Percentiles rank a stretch among this genome's conserved stretches.
phyloP scores from a whole-genome alignment of 2,329 filamentous ascomycete species.

The Penicillium verrucosum region DNA sequence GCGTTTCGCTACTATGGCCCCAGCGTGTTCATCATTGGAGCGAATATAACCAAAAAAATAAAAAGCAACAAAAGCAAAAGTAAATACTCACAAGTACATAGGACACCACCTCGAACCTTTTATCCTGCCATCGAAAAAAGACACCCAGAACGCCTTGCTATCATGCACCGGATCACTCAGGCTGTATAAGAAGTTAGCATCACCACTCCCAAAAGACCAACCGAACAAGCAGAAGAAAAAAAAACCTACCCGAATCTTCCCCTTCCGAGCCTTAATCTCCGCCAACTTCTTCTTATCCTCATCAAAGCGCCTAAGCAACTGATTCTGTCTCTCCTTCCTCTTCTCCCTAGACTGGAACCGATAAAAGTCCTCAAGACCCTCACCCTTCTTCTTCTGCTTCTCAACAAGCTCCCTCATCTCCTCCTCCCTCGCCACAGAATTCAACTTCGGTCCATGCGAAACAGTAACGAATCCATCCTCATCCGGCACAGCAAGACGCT shows the following conservation, averaged over 20 bases:
- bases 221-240: neutral
- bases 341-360: constrained; percentile 78
- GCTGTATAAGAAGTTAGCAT: constrained; percentile 25
- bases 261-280: constrained; percentile 66
- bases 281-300: constrained; percentile 70
- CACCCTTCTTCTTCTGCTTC: constrained; percentile 62
- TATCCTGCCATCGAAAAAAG: constrained; percentile 3
- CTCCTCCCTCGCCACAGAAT: constrained; percentile 69
- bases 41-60: neutral
- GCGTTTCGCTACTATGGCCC: constrained; percentile 51
- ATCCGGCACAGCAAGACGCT: constrained; percentile 74
- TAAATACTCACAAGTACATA: constrained; percentile 22
- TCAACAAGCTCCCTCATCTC: constrained; percentile 60
- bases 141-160: constrained; percentile 33
- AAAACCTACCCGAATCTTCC: constrained; percentile 53
- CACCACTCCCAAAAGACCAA: constrained; percentile 6
- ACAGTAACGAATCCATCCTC: constrained; percentile 96
- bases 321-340: constrained; percentile 69
- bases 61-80: constrained; percentile 1
- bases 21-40: constrained; percentile 45
- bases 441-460: constrained; percentile 67
- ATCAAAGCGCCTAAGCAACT: constrained; percentile 69
- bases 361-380: constrained; percentile 72
- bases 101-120: constrained; percentile 11
- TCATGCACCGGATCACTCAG: constrained; percentile 31